Evolutionary conservation across 768 basidiomycete species (phyloP).

Genomic region (Phlegmacium glaucopus): DNA sequence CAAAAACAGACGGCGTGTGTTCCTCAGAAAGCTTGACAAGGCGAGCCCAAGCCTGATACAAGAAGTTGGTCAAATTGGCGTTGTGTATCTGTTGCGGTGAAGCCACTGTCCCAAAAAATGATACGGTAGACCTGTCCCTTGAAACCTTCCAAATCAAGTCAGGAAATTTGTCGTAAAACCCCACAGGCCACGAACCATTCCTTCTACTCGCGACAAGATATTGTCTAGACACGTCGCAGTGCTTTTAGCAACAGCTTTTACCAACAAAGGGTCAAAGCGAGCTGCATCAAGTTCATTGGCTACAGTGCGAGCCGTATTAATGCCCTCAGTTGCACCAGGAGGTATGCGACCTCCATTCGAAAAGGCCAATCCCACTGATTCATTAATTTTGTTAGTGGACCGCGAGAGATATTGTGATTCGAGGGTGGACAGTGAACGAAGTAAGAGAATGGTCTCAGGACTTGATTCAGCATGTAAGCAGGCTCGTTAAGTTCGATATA

Average conservation of each 20-base stretch:
- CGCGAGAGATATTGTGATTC: slow-evolving; percentile 88
- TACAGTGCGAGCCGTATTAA: slow-evolving; percentile 70
- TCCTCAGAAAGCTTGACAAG: slow-evolving; percentile 66
- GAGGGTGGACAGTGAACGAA: slow-evolving; percentile 79
- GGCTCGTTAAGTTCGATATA: neutral
- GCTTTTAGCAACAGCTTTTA: slow-evolving; percentile 75
- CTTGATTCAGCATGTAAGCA: slow-evolving; percentile 33
- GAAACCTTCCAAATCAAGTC: slow-evolving; percentile 44
- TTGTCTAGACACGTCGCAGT: slow-evolving; percentile 67
- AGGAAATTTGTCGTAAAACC: slow-evolving; percentile 1
- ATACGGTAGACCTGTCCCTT: slow-evolving; percentile 75
- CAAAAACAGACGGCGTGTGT: slow-evolving; percentile 56
- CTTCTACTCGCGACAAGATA: slow-evolving; percentile 60
- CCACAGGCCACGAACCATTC: slow-evolving; percentile 48
- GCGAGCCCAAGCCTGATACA: slow-evolving; percentile 74
- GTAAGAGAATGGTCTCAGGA: slow-evolving; percentile 86
- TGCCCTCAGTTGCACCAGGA: slow-evolving; percentile 74
- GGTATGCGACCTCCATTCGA: slow-evolving; percentile 65
- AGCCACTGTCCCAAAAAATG: slow-evolving; percentile 71
- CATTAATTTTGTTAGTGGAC: slow-evolving; percentile 80
- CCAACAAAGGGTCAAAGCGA: slow-evolving; percentile 87
- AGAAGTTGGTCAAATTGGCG: slow-evolving; percentile 69
- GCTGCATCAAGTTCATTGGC: slow-evolving; percentile 93
- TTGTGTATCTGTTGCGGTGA: slow-evolving; percentile 80
- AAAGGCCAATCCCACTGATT: slow-evolving; percentile 75